Evolutionary conservation across 768 basidiomycete genomes (phyloP), one percentile per base, ranked within the genome.

Genomic region (Lactarius psammicola): DNA sequence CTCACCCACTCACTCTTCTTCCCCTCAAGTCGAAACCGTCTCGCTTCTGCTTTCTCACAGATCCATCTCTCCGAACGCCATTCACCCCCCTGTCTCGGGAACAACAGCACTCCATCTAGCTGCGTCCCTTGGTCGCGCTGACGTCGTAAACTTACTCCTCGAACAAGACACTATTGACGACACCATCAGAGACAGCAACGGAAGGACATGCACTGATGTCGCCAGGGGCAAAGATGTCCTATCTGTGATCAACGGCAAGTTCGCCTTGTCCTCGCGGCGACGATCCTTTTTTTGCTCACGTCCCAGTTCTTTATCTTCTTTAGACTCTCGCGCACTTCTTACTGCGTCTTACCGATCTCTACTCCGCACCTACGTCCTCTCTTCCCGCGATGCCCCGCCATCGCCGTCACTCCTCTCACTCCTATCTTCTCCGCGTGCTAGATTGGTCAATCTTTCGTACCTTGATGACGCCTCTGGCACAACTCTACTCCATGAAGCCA

Each of bases 401-500:
- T 72, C 77, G 15, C 71, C 73, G 11, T 76, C 80, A 4, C 82
- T 88, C 15, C 68, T 86, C 5, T 71, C 80, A n/a, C 79, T 92
- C 31, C 82, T 94, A 17, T 81, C 82, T 18, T 88, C 85, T 23
- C 88, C 92, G 0, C 85, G 95, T 3, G 82, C 84, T 4, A 81
- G 81, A 17, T 86, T 84, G 36, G 78, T 95, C 10, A 87, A 96
- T 75, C 82, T 97, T 18, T 87, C 87, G 0, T 89, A 90, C 63
- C 79, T 95, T 15, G 94, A 96, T 68, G 85, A 89, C 58, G 80
- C 82, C n/a, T 83, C 87, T 1, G 94, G 95, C 0, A 82, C 83
- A 3, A 86, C 91, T 0, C 76, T 97, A 6, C 80, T 98, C 0
- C 95, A 98, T 69, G 95, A 95, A 74, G 93, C 94, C 1, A 91